Percentiles rank a stretch among this genome's conserved stretches.
phyloP scores from a whole-genome alignment of 768 basidiomycete species.

The Pisolithus microcarpus region DNA sequence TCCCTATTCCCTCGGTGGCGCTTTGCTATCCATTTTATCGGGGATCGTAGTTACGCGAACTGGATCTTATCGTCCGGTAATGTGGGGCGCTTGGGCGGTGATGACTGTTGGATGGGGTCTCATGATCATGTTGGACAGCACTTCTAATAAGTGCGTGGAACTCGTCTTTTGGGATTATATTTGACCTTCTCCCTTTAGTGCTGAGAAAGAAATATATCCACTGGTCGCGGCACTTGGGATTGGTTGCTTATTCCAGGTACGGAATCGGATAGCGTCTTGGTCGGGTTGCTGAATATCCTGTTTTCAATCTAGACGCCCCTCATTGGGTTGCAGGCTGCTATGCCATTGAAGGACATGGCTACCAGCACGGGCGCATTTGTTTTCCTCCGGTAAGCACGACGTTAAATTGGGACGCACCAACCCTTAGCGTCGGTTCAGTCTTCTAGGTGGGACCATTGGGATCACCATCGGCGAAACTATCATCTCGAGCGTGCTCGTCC shows the following conservation, averaged over 20 bases:
- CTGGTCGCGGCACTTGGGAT: constrained; percentile 28
- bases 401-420: not conserved
- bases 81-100: constrained; percentile 24
- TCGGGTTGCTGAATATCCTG: not conserved
- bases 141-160: constrained; percentile 21
- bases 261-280: not conserved
- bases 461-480: constrained; percentile 70
- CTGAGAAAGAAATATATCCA: constrained; percentile 25
- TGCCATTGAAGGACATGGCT: constrained; percentile 41
- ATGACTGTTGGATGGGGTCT: constrained; percentile 31
- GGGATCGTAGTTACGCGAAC: constrained; percentile 22
- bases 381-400: constrained; percentile 25
- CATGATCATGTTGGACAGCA: constrained; percentile 30
- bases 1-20: constrained; percentile 25
- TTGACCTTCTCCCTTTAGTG: constrained; percentile 12
- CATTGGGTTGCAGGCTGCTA: constrained; percentile 35
- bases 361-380: constrained; percentile 32
- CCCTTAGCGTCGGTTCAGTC: constrained; percentile 30
- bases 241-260: constrained; percentile 30
- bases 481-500: constrained; percentile 44
- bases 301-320: constrained; percentile 19
- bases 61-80: constrained; percentile 25
- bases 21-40: constrained; percentile 13
- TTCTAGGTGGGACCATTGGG: constrained; percentile 67
- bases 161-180: not conserved